Evolutionary conservation across 768 basidiomycete genomes (phyloP).

Genomic region (Podaxis sp.): DNA sequence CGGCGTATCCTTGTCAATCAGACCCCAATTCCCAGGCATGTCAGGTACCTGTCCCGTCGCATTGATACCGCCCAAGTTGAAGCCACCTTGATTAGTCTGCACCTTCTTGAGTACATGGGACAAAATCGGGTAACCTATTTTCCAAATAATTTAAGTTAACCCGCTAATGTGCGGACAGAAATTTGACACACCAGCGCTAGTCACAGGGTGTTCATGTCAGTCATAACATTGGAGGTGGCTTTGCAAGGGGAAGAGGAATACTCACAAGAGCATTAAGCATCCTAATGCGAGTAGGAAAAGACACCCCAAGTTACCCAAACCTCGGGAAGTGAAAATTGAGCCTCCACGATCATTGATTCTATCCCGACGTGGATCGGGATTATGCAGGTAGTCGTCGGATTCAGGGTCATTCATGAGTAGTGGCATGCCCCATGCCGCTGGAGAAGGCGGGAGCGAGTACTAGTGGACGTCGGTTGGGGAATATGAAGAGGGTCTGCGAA

Average conservation of each 20-base stretch:
- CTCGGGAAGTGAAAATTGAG: constrained; percentile 56
- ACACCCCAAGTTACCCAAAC: constrained; percentile 62
- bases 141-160: background rate
- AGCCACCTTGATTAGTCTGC: constrained; percentile 53
- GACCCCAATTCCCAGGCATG: constrained; percentile 57
- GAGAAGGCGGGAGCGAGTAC: constrained; percentile 40
- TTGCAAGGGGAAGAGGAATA: constrained; percentile 16
- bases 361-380: constrained; percentile 56
- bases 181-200: constrained; percentile 36
- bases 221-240: background rate
- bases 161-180: background rate
- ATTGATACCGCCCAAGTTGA: constrained; percentile 77
- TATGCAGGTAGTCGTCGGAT: constrained; percentile 59
- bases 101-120: constrained; percentile 41
- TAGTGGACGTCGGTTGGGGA: constrained; percentile 7
- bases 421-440: constrained; percentile 46
- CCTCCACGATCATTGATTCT: constrained; percentile 51
- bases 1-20: constrained; percentile 82
- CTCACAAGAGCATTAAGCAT: constrained; percentile 50
- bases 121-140: constrained; percentile 50
- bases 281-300: constrained; percentile 48
- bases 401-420: constrained; percentile 42
- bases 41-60: constrained; percentile 67
- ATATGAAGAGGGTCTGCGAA: background rate
- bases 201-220: background rate